Conservation (phyloP, 1,284 basidiomycete genomes). For the Phellinidium pouzarii region DNA sequence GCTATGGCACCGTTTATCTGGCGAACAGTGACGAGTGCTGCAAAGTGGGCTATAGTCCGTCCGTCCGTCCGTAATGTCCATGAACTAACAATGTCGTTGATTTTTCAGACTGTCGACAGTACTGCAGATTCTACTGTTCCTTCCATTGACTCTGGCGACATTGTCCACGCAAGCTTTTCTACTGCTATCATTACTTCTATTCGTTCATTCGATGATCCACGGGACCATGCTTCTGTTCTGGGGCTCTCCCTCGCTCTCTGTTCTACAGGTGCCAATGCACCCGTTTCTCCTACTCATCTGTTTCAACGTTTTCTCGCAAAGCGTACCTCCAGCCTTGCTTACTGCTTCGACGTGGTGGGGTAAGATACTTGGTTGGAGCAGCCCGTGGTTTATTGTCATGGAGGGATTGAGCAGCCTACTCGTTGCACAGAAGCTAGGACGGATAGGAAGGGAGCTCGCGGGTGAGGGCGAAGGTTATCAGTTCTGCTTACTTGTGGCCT, state of each 20-base stretch:
- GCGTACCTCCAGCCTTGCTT: conserved; percentile 51
- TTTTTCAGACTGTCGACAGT: conserved; percentile 59
- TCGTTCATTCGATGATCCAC: conserved; percentile 68
- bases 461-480: conserved; percentile 66
- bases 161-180: conserved; percentile 75
- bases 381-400: conserved; percentile 73
- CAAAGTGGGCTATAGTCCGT: conserved; percentile 38
- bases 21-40: conserved; percentile 58
- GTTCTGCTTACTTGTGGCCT: conserved; percentile 64
- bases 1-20: conserved; percentile 44
- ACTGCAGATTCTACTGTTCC: conserved; percentile 74
- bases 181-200: conserved; percentile 71
- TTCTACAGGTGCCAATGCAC: conserved; percentile 76
- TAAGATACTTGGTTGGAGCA: conserved; percentile 57
- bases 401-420: conserved; percentile 80
- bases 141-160: conserved; percentile 76
- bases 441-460: conserved; percentile 65
- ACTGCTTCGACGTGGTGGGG: conserved; percentile 67
- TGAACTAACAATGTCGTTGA: neutral
- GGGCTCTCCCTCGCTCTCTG: conserved; percentile 58
- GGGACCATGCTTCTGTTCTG: conserved; percentile 63
- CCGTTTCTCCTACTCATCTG: conserved; percentile 72
- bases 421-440: conserved; percentile 73
- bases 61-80: conserved; percentile 1
- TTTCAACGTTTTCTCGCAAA: conserved; percentile 70